phyloP scores from a whole-genome alignment of 176 grass and related monocot genomes.

The Otatea glauca region DNA sequence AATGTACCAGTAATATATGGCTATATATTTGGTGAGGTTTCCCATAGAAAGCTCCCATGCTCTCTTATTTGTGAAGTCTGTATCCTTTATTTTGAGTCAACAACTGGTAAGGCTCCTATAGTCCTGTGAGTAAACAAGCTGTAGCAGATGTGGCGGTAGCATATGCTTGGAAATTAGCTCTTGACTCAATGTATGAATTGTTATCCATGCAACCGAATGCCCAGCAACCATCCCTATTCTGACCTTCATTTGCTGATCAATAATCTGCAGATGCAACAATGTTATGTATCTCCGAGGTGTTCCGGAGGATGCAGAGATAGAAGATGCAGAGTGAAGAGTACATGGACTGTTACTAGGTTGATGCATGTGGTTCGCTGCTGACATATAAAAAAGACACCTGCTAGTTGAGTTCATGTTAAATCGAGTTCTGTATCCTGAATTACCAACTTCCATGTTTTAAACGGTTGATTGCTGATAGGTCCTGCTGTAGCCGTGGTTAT shows the following conservation, averaged over 20 bases:
- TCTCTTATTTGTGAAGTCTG: not conserved
- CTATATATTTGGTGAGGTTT: not conserved
- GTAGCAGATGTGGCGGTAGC: not conserved
- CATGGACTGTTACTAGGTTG: not conserved
- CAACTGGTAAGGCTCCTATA: not conserved
- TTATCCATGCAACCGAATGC: not conserved
- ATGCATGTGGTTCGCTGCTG: not conserved
- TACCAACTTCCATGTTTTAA: not conserved
- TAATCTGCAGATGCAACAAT: slow-evolving; percentile 63
- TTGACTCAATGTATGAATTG: not conserved
- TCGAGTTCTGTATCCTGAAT: not conserved
- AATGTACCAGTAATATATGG: not conserved
- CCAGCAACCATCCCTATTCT: not conserved
- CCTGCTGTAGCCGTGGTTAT: not conserved
- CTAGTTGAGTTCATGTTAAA: not conserved
- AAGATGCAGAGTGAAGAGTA: slow-evolving; percentile 54
- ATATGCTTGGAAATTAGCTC: not conserved
- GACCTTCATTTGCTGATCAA: slow-evolving; percentile 3
- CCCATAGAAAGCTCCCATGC: not conserved
- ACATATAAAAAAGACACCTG: not conserved
- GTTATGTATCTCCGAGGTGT: slow-evolving; percentile 65
- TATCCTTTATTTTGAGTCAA: not conserved
- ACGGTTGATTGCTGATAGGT: no score
- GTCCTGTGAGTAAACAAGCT: not conserved
- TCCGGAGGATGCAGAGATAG: slow-evolving; percentile 65